Evolutionary conservation across 2,329 filamentous ascomycete species (phyloP), one percentile per base, ranked within the genome.

Genomic region (Aureobasidium mangrovei): DNA sequence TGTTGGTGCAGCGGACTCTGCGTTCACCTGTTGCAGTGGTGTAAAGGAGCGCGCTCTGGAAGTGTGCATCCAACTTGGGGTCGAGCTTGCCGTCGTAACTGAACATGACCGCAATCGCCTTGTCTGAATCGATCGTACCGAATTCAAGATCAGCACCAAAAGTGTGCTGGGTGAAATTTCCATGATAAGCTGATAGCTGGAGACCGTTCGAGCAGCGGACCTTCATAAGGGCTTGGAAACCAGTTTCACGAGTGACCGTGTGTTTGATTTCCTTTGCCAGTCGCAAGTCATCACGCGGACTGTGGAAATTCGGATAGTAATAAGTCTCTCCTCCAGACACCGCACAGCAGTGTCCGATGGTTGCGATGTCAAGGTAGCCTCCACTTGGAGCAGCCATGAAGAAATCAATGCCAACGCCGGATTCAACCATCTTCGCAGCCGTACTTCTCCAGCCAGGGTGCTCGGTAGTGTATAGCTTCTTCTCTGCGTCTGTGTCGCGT

Each of bases 81-180:
- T 98, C 93, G n/a, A 98, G 81, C 72, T 97, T 97, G 57, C 93
- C 93, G 66, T 98, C 93, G 69, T 98, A 95, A 63, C 82, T 87
- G 69, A 98, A 98, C 46, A 89, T 85, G 8, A 97, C 88, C 2
- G 85, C 87, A 60, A 98, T 79, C 7, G 91, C 89, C 73, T 96
- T 96, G 71, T 98, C 93, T 24, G 89, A 84, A 67, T 97, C 93
- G 49, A 97, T 83, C 49, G 87, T 82, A 29, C 93, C 93, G 63
- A 98, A 88, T 67, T 98, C 91, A 42, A 98, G 80, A 70, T 98
- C 93, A 3, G 91, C 90, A 8, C 90, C 91, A 65, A 95, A 95
- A 0, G 88, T 93, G 71, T 96, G 90, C 66, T 98, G 93, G 48
- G 94, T 81, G 67, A 97, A 98, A 72, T 95, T 95, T 61, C 93